Conservation (phyloP, 2,329 filamentous ascomycete genomes). For the Colletotrichum liriopes region DNA sequence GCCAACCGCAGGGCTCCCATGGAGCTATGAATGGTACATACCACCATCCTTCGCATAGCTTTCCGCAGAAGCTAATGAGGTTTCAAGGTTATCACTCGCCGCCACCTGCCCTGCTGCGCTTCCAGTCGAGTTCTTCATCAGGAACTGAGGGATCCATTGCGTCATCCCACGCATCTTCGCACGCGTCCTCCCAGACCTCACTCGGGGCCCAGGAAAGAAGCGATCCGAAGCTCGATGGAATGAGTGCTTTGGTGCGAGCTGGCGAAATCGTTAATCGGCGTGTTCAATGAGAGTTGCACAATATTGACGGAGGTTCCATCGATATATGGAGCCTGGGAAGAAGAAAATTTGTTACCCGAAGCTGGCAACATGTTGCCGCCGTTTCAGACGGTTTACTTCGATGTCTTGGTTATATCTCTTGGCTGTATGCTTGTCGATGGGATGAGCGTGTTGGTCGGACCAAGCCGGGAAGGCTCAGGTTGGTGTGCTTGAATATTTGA, state of each 20-base stretch:
- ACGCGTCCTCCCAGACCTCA: conserved; percentile 36
- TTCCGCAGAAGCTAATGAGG: conserved; percentile 33
- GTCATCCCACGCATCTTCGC: conserved; percentile 39
- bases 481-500: conserved; percentile 36
- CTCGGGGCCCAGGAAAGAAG: conserved; percentile 39
- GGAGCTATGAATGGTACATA: conserved; percentile 34
- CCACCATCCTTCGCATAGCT: conserved; percentile 6
- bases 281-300: conserved; percentile 19
- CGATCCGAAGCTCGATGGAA: conserved; percentile 64
- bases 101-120: conserved; percentile 34
- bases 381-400: background rate
- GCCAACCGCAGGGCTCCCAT: background rate
- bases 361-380: background rate
- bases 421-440: conserved; percentile 19
- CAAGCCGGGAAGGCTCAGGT: conserved; percentile 13
- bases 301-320: too few species aligned
- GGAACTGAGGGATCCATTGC: conserved; percentile 34
- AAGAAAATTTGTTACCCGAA: too few species aligned
- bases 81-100: conserved; percentile 40
- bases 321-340: too few species aligned
- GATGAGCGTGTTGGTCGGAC: conserved; percentile 8
- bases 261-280: conserved; percentile 72
- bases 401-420: conserved; percentile 5
- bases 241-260: conserved; percentile 71
- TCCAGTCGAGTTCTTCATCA: conserved; percentile 39